Conservation (phyloP, 2,329 filamentous ascomycete genomes). For the Clonostachys solani region DNA sequence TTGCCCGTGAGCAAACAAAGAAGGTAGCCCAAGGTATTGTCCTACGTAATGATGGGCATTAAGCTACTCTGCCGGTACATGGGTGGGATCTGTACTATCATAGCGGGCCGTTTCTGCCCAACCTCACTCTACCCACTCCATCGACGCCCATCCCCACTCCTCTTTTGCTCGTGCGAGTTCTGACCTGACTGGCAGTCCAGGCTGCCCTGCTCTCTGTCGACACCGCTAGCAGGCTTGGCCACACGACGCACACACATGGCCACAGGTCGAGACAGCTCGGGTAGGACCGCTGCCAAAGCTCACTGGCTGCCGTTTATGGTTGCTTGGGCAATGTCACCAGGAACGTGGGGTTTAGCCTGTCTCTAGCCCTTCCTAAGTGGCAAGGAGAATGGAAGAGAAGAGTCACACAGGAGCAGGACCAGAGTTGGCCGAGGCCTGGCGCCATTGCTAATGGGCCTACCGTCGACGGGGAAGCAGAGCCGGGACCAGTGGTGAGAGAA, state of each 20-base stretch:
- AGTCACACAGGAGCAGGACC: no score
- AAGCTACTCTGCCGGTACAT: no score
- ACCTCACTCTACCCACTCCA: background rate
- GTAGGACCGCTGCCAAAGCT: background rate
- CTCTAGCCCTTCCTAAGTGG: background rate
- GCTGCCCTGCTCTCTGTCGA: background rate
- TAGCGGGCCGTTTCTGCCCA: slow-evolving; percentile 4
- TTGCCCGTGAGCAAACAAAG: no score
- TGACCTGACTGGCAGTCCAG: background rate
- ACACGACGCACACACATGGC: background rate
- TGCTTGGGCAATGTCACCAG: background rate
- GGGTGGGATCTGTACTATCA: slow-evolving; percentile 1
- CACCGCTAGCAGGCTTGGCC: slow-evolving; percentile 1
- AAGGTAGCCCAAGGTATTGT: no score
- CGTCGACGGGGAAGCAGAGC: no score
- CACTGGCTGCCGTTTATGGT: background rate
- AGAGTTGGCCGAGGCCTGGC: no score
- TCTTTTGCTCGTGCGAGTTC: background rate
- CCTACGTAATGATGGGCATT: no score
- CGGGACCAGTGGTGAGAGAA: no score
- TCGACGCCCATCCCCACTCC: no score
- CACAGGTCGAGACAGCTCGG: background rate
- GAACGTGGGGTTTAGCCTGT: slow-evolving; percentile 1
- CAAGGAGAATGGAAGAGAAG: background rate
- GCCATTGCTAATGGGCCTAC: no score